Conservation (phyloP, 768 basidiomycete species). For the Dentipellis sp. region DNA sequence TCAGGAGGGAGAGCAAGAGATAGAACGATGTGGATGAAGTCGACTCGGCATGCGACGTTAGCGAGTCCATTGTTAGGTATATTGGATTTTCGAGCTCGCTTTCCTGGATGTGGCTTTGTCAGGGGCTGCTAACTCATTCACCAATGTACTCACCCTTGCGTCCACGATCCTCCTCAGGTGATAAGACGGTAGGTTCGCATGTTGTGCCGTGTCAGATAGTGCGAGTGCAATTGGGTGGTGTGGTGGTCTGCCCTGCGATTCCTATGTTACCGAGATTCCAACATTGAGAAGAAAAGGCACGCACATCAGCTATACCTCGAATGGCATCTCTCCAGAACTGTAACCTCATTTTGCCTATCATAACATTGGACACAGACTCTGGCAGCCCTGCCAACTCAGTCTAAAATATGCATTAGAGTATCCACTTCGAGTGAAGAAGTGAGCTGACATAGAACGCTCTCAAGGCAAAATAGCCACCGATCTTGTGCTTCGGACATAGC, state of each 20-base stretch:
- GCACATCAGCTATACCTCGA: constrained; percentile 56
- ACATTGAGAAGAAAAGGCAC: constrained; percentile 14
- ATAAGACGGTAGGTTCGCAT: constrained; percentile 50
- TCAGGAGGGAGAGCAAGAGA: constrained; percentile 59
- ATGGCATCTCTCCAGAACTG: constrained; percentile 84
- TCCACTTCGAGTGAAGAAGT: not conserved
- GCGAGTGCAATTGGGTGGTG: constrained; percentile 77
- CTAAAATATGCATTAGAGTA: constrained; percentile 24
- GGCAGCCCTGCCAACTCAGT: constrained; percentile 71
- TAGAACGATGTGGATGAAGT: constrained; percentile 76
- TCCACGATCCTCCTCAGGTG: constrained; percentile 79
- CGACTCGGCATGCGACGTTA: constrained; percentile 69
- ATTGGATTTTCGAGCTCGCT: constrained; percentile 55
- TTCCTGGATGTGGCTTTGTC: constrained; percentile 32
- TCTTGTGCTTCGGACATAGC: constrained; percentile 59
- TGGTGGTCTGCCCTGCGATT: constrained; percentile 58
- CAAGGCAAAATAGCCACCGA: constrained; percentile 65
- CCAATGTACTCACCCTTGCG: constrained; percentile 52
- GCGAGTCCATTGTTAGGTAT: constrained; percentile 57
- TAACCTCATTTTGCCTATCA: constrained; percentile 76
- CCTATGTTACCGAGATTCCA: constrained; percentile 12
- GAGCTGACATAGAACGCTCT: constrained; percentile 75
- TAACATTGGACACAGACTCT: constrained; percentile 63
- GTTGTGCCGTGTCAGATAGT: constrained; percentile 45
- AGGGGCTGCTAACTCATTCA: not conserved